A percentile compares a stretch with the other conserved stretches of the same genome.
phyloP scores from a whole-genome alignment of 345 rosid genomes.

The Fremontodendron californicum region DNA sequence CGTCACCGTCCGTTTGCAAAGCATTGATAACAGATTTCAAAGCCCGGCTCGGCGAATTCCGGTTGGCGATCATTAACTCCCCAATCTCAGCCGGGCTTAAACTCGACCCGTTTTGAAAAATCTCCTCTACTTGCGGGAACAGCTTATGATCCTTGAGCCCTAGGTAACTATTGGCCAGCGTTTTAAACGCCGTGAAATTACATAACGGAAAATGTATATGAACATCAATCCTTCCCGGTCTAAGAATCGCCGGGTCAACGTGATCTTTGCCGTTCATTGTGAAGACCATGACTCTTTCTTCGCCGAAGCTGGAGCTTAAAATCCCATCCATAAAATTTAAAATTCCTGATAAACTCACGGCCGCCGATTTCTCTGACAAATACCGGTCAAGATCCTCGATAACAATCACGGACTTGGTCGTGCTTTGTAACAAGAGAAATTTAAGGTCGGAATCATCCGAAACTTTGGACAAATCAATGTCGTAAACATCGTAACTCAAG shows the following conservation, averaged over 20 bases:
- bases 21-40: constrained; percentile 78
- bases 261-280: constrained; percentile 60
- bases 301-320: constrained; percentile 49
- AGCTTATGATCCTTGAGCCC: constrained; percentile 91
- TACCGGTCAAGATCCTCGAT: constrained; percentile 72
- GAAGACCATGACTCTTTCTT: constrained; percentile 73
- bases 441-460: constrained; percentile 60
- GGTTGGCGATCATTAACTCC: constrained; percentile 86
- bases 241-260: constrained; percentile 54
- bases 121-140: constrained; percentile 84
- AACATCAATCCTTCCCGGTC: constrained; percentile 89
- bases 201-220: constrained; percentile 82
- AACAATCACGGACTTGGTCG: constrained; percentile 46
- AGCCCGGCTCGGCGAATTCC: constrained; percentile 93
- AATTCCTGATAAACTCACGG: constrained; percentile 48
- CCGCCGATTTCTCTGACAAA: constrained; percentile 47
- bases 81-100: constrained; percentile 88
- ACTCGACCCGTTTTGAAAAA: constrained; percentile 69
- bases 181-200: constrained; percentile 75
- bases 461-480: constrained; percentile 58
- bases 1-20: constrained; percentile 65
- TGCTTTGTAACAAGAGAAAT: constrained; percentile 49
- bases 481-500: constrained; percentile 61
- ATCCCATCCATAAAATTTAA: constrained; percentile 75
- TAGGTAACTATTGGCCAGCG: constrained; percentile 61